Evolutionary conservation across 31 red algal genomes (phyloP).

Genomic region (Odonthalia washingtoniensis): DNA sequence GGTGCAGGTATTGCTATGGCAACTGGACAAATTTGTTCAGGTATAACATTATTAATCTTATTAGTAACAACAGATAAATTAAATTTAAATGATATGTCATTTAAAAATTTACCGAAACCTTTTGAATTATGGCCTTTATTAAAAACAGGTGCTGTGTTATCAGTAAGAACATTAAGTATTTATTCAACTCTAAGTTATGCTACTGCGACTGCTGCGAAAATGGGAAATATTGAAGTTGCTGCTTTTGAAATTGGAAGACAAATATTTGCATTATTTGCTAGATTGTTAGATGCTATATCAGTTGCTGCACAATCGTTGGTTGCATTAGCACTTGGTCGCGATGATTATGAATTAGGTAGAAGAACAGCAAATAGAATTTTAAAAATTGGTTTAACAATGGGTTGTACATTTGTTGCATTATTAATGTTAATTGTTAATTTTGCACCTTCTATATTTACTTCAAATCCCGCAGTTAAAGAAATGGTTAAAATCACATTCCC

Average conservation of each 20-base stretch:
- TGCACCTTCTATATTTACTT: conserved; percentile 80
- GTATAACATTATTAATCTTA: conserved; percentile 59
- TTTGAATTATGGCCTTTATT: conserved; percentile 82
- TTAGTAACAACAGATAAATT: conserved; percentile 71
- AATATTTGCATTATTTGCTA: conserved; percentile 85
- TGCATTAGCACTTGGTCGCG: conserved; percentile 76
- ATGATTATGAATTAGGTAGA: conserved; percentile 66
- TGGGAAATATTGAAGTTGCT: conserved; percentile 80
- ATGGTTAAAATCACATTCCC: conserved; percentile 74
- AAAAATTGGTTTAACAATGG: conserved; percentile 79
- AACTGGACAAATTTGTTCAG: conserved; percentile 75
- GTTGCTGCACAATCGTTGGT: conserved; percentile 95
- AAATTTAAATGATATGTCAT: conserved; percentile 63
- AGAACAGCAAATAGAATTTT: conserved; percentile 80
- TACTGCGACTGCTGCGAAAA: conserved; percentile 79
- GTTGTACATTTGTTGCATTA: conserved; percentile 72
- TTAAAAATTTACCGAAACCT: conserved; percentile 55
- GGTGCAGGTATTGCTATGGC: conserved; percentile 96
- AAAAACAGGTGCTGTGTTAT: conserved; percentile 81
- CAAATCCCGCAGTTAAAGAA: conserved; percentile 78
- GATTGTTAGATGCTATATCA: conserved; percentile 86
- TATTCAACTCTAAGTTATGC: conserved; percentile 88
- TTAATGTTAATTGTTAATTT: conserved; percentile 60
- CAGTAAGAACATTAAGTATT: conserved; percentile 88
- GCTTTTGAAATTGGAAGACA: conserved; percentile 94